A percentile compares a stretch with the other conserved stretches of the same genome.
These are phyloP conservation scores for Nannochloropsis oceanica DNA, from an alignment of 108 stramenopile species.

Conservation along the genomic window DNA sequence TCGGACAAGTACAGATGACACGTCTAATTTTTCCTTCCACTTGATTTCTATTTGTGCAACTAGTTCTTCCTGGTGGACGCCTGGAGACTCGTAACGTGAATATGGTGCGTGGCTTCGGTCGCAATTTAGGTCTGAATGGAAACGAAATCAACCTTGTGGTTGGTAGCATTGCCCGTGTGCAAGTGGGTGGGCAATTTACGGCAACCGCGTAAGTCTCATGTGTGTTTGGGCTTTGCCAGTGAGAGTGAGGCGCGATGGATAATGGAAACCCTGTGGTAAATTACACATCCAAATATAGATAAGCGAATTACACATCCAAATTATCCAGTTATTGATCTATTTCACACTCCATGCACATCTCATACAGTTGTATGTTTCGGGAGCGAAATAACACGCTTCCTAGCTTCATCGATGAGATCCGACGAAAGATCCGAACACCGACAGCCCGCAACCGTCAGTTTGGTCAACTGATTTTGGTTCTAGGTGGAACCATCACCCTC, in stretches of 20 bases:
- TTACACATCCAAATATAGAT: too few species aligned
- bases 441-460: background rate
- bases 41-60: too few species aligned
- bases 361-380: background rate
- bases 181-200: background rate
- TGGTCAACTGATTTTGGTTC: background rate
- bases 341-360: background rate
- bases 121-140: background rate
- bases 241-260: too few species aligned
- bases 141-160: background rate
- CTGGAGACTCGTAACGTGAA: background rate
- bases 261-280: too few species aligned
- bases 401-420: background rate
- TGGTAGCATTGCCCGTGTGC: background rate
- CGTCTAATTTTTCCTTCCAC: too few species aligned
- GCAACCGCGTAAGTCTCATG: background rate
- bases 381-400: background rate
- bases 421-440: background rate
- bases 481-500: background rate
- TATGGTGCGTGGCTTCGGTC: background rate
- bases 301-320: too few species aligned
- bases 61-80: background rate
- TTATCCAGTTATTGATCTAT: too few species aligned
- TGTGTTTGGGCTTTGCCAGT: too few species aligned
- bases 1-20: too few species aligned